Base-by-base conservation (phyloP, 2,329 filamentous ascomycete species). In the Pezicula rhizophila region DNA sequence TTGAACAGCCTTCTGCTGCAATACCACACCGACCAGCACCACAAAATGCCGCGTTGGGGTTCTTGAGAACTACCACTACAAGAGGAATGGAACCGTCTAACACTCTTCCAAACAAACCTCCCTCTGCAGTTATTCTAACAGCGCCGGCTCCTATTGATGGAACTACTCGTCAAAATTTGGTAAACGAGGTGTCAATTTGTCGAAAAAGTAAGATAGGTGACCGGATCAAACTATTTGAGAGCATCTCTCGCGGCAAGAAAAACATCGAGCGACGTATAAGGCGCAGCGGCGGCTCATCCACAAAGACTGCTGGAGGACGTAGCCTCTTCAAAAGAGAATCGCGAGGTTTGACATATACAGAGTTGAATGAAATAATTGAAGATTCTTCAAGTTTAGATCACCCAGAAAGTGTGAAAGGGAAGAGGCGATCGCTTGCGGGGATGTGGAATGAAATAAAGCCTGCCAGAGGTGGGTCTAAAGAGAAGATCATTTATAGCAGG, bases 201-300 rank as follows among this genome's bases (percentile, higher is more conserved):
- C n/a, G 41, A 17, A 55, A 46, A 14, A 57, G 50, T 34, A 49
- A 52, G 8, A 57, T 63, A 33, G 55, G 41, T 15, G 60, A 63
- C 20, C 58, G 52, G 39, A 46, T 64, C 10, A 58, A 55, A 23
- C 48, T 58, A 1, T 63, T 62, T 31, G 60, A 62, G 39, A 45
- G 31, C 1, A 50, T 48, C 14, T 42, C 12, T 14, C 28, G 41
- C 1, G 23, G 28, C 10, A 47, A 47, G 28, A 38, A 26, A 18
- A 42, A 18, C 14, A 17, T 25, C 8, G 45, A 18, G 18, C 14
- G 18, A n/a, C 51, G 42, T 20, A 14, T 31, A 14, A 47, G 45
- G 47, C 51, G 37, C 46, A 20, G 31, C 26, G 54, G 42, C n/a
- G 28, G 51, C 48, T 51, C 51, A 2, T 51, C 47, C 44, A 55